Conservation (phyloP, 2,329 filamentous ascomycete genomes). For the Knoxdaviesia proteae region DNA sequence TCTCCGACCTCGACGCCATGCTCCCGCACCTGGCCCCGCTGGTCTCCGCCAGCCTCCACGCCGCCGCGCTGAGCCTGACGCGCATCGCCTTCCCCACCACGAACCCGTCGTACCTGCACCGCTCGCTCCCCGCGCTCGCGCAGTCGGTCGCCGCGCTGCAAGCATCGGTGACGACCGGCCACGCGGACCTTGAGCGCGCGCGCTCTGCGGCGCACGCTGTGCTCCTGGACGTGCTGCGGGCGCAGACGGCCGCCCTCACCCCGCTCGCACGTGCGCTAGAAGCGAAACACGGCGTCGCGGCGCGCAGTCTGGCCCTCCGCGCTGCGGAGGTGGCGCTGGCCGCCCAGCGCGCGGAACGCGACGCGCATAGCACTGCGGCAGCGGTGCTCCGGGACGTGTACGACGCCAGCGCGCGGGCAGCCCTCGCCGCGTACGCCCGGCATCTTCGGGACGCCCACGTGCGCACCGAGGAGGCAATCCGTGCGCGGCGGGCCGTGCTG, state of each 20-base stretch:
- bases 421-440: slow-evolving; percentile 23
- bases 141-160: slow-evolving; percentile 16
- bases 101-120: slow-evolving; percentile 36
- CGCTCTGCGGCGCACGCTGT: slow-evolving; percentile 17
- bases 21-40: slow-evolving; percentile 25
- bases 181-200: slow-evolving; percentile 14
- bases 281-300: slow-evolving; percentile 30
- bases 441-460: slow-evolving; percentile 28
- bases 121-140: slow-evolving; percentile 28
- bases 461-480: slow-evolving; percentile 21
- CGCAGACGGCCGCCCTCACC: slow-evolving; percentile 17
- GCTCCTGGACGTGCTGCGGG: slow-evolving; percentile 10
- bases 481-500: slow-evolving; percentile 20
- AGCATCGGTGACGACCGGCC: slow-evolving; percentile 11
- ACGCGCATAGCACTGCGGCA: slow-evolving; percentile 15
- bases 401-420: slow-evolving; percentile 18
- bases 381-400: slow-evolving; percentile 21
- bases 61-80: slow-evolving; percentile 24
- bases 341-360: slow-evolving; percentile 19
- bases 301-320: slow-evolving; percentile 28
- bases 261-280: slow-evolving; percentile 29
- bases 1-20: slow-evolving; percentile 23
- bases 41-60: slow-evolving; percentile 27
- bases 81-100: slow-evolving; percentile 24
- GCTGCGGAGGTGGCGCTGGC: slow-evolving; percentile 22